Evolutionary conservation across 495 filamentous ascomycete species (phyloP).

Genomic region (Aspergillus homomorphus): DNA sequence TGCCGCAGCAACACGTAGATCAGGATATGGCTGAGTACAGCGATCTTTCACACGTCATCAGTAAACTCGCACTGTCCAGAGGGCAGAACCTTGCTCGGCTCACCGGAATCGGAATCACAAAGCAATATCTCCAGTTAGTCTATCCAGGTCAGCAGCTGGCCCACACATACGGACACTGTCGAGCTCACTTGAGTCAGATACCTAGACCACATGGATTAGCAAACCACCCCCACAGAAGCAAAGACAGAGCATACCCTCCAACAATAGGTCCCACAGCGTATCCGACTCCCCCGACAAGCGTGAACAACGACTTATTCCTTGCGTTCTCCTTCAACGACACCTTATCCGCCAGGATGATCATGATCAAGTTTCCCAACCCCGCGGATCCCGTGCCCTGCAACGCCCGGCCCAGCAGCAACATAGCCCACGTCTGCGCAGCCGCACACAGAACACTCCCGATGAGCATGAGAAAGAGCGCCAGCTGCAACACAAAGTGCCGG

Average conservation of each 20-base stretch:
- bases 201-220: constrained; percentile 10
- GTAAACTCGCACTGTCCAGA: neutral
- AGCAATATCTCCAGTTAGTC: constrained; percentile 57
- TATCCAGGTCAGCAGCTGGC: constrained; percentile 26
- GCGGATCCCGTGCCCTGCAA: constrained; percentile 55
- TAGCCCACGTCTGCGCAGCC: constrained; percentile 51
- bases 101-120: constrained; percentile 55
- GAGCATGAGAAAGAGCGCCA: constrained; percentile 46
- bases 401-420: constrained; percentile 55
- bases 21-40: constrained; percentile 28
- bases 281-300: constrained; percentile 45
- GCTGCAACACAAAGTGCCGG: constrained; percentile 46
- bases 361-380: constrained; percentile 52
- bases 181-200: constrained; percentile 26
- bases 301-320: constrained; percentile 56
- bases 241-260: constrained; percentile 34
- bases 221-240: neutral
- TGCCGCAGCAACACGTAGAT: constrained; percentile 31
- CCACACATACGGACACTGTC: neutral
- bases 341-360: constrained; percentile 55
- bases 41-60: constrained; percentile 23
- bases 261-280: constrained; percentile 56
- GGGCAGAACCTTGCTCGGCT: constrained; percentile 12
- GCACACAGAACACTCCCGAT: constrained; percentile 51
- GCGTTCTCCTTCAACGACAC: constrained; percentile 56